These are phyloP conservation scores for Fusarium gaditjirri DNA, from an alignment of 2,329 filamentous ascomycete genomes.

Conservation along the genomic window DNA sequence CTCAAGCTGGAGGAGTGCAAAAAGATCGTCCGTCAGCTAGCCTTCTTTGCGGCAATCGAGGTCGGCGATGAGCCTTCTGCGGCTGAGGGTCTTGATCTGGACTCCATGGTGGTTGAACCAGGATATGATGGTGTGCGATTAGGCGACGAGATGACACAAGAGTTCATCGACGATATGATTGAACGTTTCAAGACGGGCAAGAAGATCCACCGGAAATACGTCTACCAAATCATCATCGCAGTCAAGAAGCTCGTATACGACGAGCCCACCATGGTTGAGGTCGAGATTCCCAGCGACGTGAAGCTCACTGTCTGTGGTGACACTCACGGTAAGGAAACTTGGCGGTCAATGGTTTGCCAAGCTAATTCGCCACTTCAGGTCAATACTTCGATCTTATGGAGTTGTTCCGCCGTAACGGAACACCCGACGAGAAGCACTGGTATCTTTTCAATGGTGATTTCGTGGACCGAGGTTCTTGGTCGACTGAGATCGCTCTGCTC, in stretches of 20 bases:
- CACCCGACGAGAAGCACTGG: constrained; percentile 84
- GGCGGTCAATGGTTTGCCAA: constrained; percentile 20
- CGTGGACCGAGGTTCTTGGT: constrained; percentile 97
- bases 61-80: constrained; percentile 92
- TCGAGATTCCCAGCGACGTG: constrained; percentile 80
- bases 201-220: constrained; percentile 95
- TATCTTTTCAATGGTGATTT: constrained; percentile 99
- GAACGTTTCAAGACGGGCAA: constrained; percentile 96
- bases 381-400: constrained; percentile 99
- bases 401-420: constrained; percentile 91
- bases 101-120: constrained; percentile 83
- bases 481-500: constrained; percentile 92
- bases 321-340: constrained; percentile 80
- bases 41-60: constrained; percentile 96
- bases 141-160: constrained; percentile 87
- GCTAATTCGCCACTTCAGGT: constrained; percentile 59
- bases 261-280: constrained; percentile 97
- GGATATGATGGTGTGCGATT: constrained; percentile 87
- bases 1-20: constrained; percentile 93
- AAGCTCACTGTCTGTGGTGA: constrained; percentile 95
- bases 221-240: constrained; percentile 93
- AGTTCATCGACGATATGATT: constrained; percentile 98
- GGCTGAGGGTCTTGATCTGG: constrained; percentile 88
- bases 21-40: constrained; percentile 90
- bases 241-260: constrained; percentile 90